A percentile compares a stretch with the other conserved stretches of the same genome.
phyloP scores from a whole-genome alignment of 495 filamentous ascomycete species.

The Neurospora intermedia region DNA sequence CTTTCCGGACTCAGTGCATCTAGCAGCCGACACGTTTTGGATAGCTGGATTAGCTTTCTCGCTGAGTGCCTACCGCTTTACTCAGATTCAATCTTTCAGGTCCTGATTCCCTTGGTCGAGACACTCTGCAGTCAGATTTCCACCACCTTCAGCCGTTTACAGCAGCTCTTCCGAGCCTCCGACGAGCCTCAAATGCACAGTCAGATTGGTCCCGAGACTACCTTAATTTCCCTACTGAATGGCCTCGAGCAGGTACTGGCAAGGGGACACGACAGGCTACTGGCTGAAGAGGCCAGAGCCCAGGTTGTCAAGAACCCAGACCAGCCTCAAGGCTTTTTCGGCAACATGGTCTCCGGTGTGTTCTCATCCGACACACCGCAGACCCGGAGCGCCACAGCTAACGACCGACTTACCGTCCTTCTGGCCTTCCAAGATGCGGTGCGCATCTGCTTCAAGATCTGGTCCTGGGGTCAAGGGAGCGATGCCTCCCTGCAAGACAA shows the following conservation, averaged over 20 bases:
- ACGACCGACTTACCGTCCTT: conserved; percentile 83
- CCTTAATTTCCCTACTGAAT: conserved; percentile 67
- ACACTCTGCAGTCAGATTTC: conserved; percentile 71
- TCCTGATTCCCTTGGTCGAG: conserved; percentile 80
- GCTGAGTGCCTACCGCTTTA: conserved; percentile 75
- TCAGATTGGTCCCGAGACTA: conserved; percentile 47
- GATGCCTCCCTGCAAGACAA: conserved; percentile 48
- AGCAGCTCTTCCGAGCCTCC: conserved; percentile 40
- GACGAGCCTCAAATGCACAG: conserved; percentile 18
- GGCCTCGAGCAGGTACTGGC: conserved; percentile 86
- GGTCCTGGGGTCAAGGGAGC: conserved; percentile 76
- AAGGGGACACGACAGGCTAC: conserved; percentile 71
- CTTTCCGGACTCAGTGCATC: conserved; percentile 67
- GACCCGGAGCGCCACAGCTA: conserved; percentile 67
- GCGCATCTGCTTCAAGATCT: conserved; percentile 81
- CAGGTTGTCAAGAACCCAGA: conserved; percentile 66
- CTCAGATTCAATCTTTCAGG: conserved; percentile 74
- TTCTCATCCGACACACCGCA: conserved; percentile 73
- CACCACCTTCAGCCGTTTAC: conserved; percentile 53
- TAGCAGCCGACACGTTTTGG: conserved; percentile 65
- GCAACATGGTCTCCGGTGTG: conserved; percentile 91
- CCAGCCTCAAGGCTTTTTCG: conserved; percentile 84
- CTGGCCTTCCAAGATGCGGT: conserved; percentile 96
- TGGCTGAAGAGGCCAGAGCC: conserved; percentile 60
- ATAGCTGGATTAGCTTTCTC: conserved; percentile 87